Conservation (phyloP, 1,139 yeast species). For the Kluyveromyces sp. region DNA sequence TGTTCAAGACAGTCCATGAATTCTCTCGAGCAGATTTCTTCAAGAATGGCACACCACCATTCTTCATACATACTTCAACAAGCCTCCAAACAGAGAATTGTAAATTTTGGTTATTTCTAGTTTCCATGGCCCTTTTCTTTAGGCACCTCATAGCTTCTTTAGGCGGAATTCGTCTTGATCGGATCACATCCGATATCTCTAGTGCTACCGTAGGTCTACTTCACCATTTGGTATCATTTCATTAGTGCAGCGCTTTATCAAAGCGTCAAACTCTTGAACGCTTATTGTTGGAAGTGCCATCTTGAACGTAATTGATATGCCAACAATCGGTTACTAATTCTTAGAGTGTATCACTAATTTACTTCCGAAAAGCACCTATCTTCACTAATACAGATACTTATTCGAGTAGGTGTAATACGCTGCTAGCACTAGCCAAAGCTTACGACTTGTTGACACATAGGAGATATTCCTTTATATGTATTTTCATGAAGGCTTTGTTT, state of each 20-base stretch:
- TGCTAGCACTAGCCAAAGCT: too few relatives aligned
- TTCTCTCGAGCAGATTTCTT: constrained; percentile 77
- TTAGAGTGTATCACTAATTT: background rate
- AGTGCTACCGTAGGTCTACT: constrained; percentile 63
- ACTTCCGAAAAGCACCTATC: background rate
- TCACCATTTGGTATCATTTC: constrained; percentile 91
- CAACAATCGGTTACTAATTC: background rate
- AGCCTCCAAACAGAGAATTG: constrained; percentile 69
- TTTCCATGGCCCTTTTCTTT: constrained; percentile 61
- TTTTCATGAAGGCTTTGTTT: too few relatives aligned
- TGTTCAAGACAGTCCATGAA: constrained; percentile 68
- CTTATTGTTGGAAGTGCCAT: constrained; percentile 23
- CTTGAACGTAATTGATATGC: background rate
- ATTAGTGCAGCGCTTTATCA: constrained; percentile 73
- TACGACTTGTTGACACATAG: too few relatives aligned
- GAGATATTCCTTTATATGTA: too few relatives aligned
- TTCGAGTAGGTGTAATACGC: too few relatives aligned
- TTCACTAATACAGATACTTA: too few relatives aligned
- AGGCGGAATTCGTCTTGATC: constrained; percentile 77
- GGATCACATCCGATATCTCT: constrained; percentile 80
- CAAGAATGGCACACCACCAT: constrained; percentile 83
- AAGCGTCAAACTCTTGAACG: constrained; percentile 48
- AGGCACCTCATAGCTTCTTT: constrained; percentile 78
- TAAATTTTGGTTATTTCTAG: constrained; percentile 64
- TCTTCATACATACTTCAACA: constrained; percentile 81